Evolutionary conservation across 305 asterid genomes (phyloP), one percentile per base, ranked within the genome.

Genomic region (Andrographis paniculata): DNA sequence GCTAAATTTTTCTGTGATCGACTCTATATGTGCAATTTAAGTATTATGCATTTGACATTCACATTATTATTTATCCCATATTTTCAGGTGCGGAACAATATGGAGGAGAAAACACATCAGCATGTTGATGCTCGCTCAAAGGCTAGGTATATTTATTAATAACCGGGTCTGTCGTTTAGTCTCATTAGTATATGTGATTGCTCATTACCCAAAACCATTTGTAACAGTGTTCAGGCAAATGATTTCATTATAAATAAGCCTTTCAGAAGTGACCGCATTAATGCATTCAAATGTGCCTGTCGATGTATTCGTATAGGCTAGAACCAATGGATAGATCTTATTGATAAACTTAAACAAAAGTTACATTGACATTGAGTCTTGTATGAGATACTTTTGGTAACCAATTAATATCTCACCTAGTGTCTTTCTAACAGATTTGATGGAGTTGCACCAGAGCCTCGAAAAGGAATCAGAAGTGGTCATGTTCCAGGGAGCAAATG

Each of bases 111-210:
- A 67, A 75, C 95, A 3, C 77, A 86, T 70, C 89, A 82, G 69
- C 98, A 71, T 42, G 59, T 82, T 28, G 98, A 86, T 75, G 98
- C 98, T 62, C 94, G 98, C 55, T 78, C 96, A 23, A 80, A 86
- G 64, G 76, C 88, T 50, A 86, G 96, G 98, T 89, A 78, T 60
- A 20, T 39, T 7, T 27, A 40, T 53, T 45, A 27, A 33, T 14
- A 30, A 5, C 20, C 6, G 31, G 30, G n/a, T n/a, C 59, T 9
- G 16, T 56, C 28, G 42, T 19, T 16, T 24, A 24, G 8, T 24
- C 6, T 4, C 30, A 24, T 3, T 24, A 3, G 8, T 24, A 24
- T 24, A 3, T n/a, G 4, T 24, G 8, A 24, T 24, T 24, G 4
- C 30, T 8, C 4, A 24, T 24, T 3, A 24, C 8, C 30, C 30